A percentile compares a stretch with the other conserved stretches of the same genome.
Conservation (phyloP, 2,329 filamentous ascomycete species). For the Sporothrix euskadiensis region DNA sequence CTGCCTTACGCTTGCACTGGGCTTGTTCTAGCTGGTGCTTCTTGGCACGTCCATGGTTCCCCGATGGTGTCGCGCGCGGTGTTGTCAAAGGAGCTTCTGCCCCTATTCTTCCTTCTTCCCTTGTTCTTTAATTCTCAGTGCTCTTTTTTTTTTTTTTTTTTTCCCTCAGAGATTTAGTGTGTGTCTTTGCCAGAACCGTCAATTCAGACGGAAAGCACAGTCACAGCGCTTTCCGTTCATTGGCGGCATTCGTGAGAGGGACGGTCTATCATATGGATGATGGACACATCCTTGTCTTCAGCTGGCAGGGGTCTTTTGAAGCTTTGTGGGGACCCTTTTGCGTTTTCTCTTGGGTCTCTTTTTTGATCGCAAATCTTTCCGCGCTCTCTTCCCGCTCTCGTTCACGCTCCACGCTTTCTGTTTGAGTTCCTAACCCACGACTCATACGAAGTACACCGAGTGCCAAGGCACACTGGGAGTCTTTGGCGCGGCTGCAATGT, state of each 20-base stretch:
- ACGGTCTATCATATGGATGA: not conserved
- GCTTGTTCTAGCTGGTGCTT: conserved; percentile 22
- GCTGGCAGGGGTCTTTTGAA: conserved; percentile 28
- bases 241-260: not conserved
- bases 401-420: not conserved
- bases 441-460: not conserved
- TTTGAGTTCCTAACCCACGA: not conserved
- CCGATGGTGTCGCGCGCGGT: not conserved
- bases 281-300: conserved; percentile 21
- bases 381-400: not conserved
- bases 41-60: conserved; percentile 18
- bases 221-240: not conserved
- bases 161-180: no score
- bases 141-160: not conserved
- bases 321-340: not conserved
- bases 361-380: not conserved
- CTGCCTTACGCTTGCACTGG: conserved; percentile 23
- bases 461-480: not conserved
- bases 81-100: not conserved
- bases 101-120: not conserved
- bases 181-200: not conserved
- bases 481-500: not conserved
- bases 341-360: not conserved
- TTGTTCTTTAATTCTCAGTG: not conserved
- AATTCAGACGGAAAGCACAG: conserved; percentile 7